phyloP scores from a whole-genome alignment of 345 rosid genomes.

The rapeseed (Brassica napus) region DNA sequence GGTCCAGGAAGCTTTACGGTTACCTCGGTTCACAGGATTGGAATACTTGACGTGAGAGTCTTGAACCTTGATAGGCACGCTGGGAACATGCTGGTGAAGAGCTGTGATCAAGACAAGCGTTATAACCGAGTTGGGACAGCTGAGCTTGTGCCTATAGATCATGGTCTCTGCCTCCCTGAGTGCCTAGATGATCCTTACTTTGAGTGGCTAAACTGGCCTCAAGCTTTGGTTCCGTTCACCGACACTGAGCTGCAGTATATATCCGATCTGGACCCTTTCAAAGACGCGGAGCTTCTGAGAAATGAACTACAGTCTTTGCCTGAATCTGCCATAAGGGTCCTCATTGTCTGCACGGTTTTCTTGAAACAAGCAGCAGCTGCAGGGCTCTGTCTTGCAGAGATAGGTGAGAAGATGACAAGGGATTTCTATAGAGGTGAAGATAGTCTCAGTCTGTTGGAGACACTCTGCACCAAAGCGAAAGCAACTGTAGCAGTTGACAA shows the following conservation, averaged over 20 bases:
- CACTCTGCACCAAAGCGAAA: constrained; percentile 64
- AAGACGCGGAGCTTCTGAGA: constrained; percentile 69
- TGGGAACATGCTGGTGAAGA: constrained; percentile 78
- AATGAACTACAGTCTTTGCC: constrained; percentile 54
- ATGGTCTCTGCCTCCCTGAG: constrained; percentile 85
- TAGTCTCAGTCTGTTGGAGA: constrained; percentile 59
- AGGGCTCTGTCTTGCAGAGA: constrained; percentile 76
- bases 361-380: constrained; percentile 61
- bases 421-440: constrained; percentile 54
- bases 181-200: constrained; percentile 85
- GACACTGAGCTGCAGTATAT: constrained; percentile 64
- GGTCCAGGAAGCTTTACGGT: constrained; percentile 74
- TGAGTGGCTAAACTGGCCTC: constrained; percentile 95
- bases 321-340: constrained; percentile 67
- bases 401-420: constrained; percentile 79
- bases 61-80: constrained; percentile 85
- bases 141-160: constrained; percentile 91
- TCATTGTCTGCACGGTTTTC: constrained; percentile 69
- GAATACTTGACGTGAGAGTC: constrained; percentile 70
- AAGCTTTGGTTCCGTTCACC: constrained; percentile 73
- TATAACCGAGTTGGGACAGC: constrained; percentile 44
- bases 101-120: constrained; percentile 35
- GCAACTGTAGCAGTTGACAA: constrained; percentile 29
- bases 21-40: constrained; percentile 71
- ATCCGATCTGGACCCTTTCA: constrained; percentile 62